Evolutionary conservation across 352 stramenopile species (phyloP).

Genomic region (Phytopythium cucurbitacearum): DNA sequence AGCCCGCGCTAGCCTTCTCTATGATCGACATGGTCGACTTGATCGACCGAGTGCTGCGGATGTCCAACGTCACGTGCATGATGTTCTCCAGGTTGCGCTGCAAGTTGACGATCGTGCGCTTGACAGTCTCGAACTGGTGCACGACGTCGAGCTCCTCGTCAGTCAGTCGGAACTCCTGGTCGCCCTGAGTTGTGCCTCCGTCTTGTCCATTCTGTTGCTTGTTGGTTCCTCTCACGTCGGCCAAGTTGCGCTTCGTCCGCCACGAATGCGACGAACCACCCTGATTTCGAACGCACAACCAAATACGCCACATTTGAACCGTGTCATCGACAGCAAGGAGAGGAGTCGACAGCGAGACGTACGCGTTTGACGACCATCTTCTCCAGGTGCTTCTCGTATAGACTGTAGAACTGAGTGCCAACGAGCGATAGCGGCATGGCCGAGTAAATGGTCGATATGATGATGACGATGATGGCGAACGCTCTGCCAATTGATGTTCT

Average conservation of each 20-base stretch:
- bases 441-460: constrained; percentile 64
- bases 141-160: constrained; percentile 39
- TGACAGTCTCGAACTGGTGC: constrained; percentile 46
- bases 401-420: constrained; percentile 61
- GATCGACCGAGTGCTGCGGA: constrained; percentile 15
- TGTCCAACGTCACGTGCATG: constrained; percentile 21
- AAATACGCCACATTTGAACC: constrained; percentile 1
- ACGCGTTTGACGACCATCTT: constrained; percentile 56
- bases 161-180: constrained; percentile 27
- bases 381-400: constrained; percentile 68
- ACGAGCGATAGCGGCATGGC: constrained; percentile 75
- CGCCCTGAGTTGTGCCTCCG: background rate
- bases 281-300: constrained; percentile 9
- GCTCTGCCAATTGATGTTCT: constrained; percentile 61
- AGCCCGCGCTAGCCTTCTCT: background rate
- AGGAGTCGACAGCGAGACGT: constrained; percentile 1
- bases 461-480: constrained; percentile 59
- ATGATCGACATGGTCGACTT: background rate
- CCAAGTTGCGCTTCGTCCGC: constrained; percentile 34
- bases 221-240: constrained; percentile 4
- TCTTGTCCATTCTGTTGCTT: constrained; percentile 3
- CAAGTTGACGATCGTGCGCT: constrained; percentile 45
- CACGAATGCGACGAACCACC: constrained; percentile 52
- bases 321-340: background rate
- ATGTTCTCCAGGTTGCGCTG: constrained; percentile 45